Evolutionary conservation across 345 rosid species (phyloP), one percentile per base, ranked within the genome.

Genomic region (Isatis tinctoria): DNA sequence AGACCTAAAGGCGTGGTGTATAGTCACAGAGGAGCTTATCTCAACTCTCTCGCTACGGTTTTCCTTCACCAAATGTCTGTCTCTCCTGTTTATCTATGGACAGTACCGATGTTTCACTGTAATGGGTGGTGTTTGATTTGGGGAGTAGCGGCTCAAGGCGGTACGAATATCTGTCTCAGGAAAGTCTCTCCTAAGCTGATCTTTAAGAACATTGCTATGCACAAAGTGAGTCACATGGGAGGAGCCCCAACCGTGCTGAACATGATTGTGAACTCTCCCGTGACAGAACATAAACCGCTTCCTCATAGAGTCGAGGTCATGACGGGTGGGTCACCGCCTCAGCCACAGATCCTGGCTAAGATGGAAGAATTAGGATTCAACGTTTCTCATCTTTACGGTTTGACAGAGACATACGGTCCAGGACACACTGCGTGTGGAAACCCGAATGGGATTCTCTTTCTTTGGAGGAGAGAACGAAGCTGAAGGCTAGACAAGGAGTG

Each of bases 101-200:
- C 94, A 0, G 94, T 94, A 10, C 98, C 98, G 0, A 89, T 94
- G 95, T 94, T 94, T 79, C 98, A 91, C 45, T 89, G 96, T 72
- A 94, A 91, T 6, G 97, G 97, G 0, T 91, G 98, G 97, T 89
- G 94, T 49, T 89, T 93, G 3, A 33, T 72, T 10, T 93, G 98
- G 98, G 98, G 96, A 8, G 73, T 93, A 37, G 92, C 97, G 0
- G 97, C 97, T 0, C 91, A 81, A 41, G 98, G 98, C 3, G 98
- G 97, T 43, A 89, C 90, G 0, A 93, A 87, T 72, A 70, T 93
- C 40, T 91, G 96, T 79, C 78, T 86, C 0, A 79, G 93, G 64
- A 89, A 86, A 33, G 87, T 89, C 63, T 52, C 84, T 10, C 83
- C 97, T 0, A 75, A 78, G 61, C 79, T 65, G 37, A 85, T 93